Conservation (phyloP, 2,329 filamentous ascomycete genomes). For the Cladosporium oxysporum region DNA sequence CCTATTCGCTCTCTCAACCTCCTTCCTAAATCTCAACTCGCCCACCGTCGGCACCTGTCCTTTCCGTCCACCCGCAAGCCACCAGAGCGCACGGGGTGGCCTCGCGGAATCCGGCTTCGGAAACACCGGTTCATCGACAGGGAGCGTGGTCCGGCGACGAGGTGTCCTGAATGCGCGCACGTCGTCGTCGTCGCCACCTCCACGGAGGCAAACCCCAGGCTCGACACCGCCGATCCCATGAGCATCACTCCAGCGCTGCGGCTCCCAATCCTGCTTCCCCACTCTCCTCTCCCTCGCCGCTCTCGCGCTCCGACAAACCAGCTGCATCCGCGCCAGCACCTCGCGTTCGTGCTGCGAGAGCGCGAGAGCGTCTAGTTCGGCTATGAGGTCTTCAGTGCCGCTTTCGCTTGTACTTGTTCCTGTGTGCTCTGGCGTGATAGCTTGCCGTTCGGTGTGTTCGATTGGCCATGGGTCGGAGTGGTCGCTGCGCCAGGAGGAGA, state of each 20-base stretch:
- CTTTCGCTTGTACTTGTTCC: too few species aligned
- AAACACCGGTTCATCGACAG: not conserved
- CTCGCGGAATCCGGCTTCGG: not conserved
- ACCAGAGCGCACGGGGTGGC: not conserved
- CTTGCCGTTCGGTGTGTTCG: not conserved
- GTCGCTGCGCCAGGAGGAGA: not conserved
- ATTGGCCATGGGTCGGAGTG: not conserved
- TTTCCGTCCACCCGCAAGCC: constrained; percentile 4
- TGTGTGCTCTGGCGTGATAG: not conserved
- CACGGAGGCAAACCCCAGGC: not conserved
- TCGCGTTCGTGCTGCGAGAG: constrained; percentile 7
- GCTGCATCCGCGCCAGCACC: not conserved
- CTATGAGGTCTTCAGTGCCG: not conserved
- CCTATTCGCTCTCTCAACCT: constrained; percentile 14
- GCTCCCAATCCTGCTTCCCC: not conserved
- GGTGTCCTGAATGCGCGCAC: not conserved
- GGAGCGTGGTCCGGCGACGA: not conserved
- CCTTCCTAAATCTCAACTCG: constrained; percentile 14
- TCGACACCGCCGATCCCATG: not conserved
- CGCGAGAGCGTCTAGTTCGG: constrained; percentile 1
- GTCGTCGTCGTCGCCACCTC: not conserved
- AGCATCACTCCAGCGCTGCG: not conserved
- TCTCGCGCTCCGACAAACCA: not conserved
- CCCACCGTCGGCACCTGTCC: constrained; percentile 5
- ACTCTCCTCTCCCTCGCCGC: not conserved